Base-by-base conservation (phyloP, 768 basidiomycete genomes). In the Tulasnella sp. region DNA sequence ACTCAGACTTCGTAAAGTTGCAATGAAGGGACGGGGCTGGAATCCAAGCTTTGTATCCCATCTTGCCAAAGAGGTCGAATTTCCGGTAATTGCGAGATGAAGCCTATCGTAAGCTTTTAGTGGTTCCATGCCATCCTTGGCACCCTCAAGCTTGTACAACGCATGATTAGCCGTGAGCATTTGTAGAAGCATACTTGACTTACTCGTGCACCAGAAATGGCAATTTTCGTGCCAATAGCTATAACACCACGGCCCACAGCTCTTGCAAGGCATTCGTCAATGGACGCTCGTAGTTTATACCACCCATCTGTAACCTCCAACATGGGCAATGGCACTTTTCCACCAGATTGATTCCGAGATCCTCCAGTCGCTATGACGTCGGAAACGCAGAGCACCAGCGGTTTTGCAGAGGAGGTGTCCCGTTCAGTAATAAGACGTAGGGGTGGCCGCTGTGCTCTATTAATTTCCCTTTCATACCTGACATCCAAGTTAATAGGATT, bases 281-380 rank as follows among this genome's bases (percentile, higher is more conserved):
- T 70, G 40, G 72, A 72, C 0, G 89, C 85, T 12, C 79, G 76
- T 5, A 98, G 69, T 25, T 80, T 69, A 60, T 99, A 99, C 95
- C 95, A 99, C 12, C 95, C 95, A 61, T 99, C 95, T 0, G 90
- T 91, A n/a, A 98, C 67, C 64, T 96, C 95, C 5, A 99, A 65
- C 56, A 79, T 75, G 0, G 81, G 75, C 58, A 70, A 64, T 2
- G 68, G 4, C 67, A 58, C 16, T 64, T 45, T 3, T 68, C 67
- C 27, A 72, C 66, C 1, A 71, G 67, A 22, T 66, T 48, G 13
- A 57, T 63, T 2, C 65, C 53, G 3, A 63, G 64, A 16, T 57
- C 57, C 28, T 70, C 61, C 5, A 70, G 55, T 66, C 77, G 78
- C 81, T 4, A 65, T 65, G 32, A 98, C 77, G 25, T 73, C 72